Evolutionary conservation across 78 protist species (phyloP).

Genomic region (Isochrysis galbana): DNA sequence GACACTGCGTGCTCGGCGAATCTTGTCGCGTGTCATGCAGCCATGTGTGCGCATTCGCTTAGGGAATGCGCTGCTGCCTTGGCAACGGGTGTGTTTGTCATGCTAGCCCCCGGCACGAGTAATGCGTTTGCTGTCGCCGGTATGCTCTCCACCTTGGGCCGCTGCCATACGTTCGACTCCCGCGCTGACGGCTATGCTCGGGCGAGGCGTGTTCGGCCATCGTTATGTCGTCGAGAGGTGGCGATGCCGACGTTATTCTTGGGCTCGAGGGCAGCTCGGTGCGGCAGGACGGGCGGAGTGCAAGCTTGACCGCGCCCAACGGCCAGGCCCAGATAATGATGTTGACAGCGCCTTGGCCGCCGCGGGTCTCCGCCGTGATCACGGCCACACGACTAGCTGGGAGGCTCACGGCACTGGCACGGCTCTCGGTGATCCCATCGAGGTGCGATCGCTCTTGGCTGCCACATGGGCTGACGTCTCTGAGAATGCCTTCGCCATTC

Average conservation of each 20-base stretch:
- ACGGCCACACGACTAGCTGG: too few species aligned
- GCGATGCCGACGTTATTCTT: neutral
- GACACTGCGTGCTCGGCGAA: slow-evolving; percentile 91
- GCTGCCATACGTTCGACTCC: slow-evolving; percentile 66
- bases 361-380: too few species aligned
- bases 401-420: slow-evolving; percentile 47
- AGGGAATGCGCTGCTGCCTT: neutral
- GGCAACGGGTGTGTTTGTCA: neutral
- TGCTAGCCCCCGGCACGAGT: neutral
- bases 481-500: too few species aligned
- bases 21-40: slow-evolving; percentile 75
- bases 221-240: neutral
- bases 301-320: slow-evolving; percentile 70
- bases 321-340: slow-evolving; percentile 62
- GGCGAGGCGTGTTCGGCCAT: slow-evolving; percentile 77
- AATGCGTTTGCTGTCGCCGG: slow-evolving; percentile 39
- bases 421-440: slow-evolving; percentile 68
- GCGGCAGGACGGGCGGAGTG: slow-evolving; percentile 65
- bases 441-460: too few species aligned
- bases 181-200: slow-evolving; percentile 85
- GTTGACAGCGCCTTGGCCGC: neutral
- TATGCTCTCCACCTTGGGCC: slow-evolving; percentile 61
- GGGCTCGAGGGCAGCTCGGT: neutral
- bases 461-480: too few species aligned
- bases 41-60: neutral